Evolutionary conservation across 345 rosid genomes (phyloP).

Genomic region (Combretum micranthum): DNA sequence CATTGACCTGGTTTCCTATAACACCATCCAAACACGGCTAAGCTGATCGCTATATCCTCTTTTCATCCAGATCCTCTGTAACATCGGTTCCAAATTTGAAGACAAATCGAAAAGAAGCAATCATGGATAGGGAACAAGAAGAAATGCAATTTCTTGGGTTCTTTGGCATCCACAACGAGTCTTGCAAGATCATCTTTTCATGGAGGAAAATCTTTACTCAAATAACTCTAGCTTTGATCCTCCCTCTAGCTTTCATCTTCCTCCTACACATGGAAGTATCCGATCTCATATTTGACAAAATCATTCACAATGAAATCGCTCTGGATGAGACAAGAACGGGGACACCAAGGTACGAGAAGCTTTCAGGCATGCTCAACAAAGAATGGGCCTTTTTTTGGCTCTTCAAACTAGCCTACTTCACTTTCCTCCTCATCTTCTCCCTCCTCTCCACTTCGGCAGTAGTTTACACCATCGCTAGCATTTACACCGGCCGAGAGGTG

Average conservation of each 20-base stretch:
- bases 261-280: slow-evolving; percentile 32
- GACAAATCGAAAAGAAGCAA: too few species aligned
- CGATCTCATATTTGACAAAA: slow-evolving; percentile 9
- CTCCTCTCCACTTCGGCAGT: slow-evolving; percentile 45
- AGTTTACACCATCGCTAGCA: slow-evolving; percentile 40
- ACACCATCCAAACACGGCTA: too few species aligned
- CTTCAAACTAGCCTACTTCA: slow-evolving; percentile 26
- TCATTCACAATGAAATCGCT: slow-evolving; percentile 8
- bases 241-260: slow-evolving; percentile 46
- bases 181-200: slow-evolving; percentile 33
- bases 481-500: slow-evolving; percentile 34
- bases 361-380: slow-evolving; percentile 23
- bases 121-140: slow-evolving; percentile 59
- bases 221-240: slow-evolving; percentile 38
- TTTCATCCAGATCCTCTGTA: too few species aligned
- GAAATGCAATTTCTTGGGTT: slow-evolving; percentile 48
- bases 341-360: slow-evolving; percentile 9
- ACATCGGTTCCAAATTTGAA: too few species aligned
- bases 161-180: slow-evolving; percentile 34
- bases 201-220: slow-evolving; percentile 41
- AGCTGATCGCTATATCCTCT: too few species aligned
- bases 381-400: slow-evolving; percentile 21
- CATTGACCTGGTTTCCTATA: too few species aligned
- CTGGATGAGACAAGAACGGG: slow-evolving; percentile 9
- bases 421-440: slow-evolving; percentile 22